Evolutionary conservation across 805 yeast species (phyloP), one percentile per base, ranked within the genome.

Genomic region (Candida cerambycidarum): DNA sequence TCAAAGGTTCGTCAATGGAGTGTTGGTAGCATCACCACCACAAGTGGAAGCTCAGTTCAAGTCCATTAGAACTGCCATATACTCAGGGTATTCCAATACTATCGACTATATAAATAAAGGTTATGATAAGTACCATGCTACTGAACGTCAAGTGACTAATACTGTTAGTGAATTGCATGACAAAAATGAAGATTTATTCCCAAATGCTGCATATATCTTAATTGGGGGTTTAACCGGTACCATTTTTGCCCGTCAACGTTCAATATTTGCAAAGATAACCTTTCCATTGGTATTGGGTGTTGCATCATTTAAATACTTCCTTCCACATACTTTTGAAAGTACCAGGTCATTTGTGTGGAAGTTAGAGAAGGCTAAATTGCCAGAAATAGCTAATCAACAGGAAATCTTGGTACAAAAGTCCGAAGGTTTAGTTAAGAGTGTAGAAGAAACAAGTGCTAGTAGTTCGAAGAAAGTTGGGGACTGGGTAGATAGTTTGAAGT

Each of bases 181-280:
- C 46, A 78, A 69, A 52, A 63, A 72, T 32, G 96, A 89, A 65
- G 85, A 80, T 38, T 62, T 87, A 39, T 70, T 85, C 38, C 93
- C 96, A 11, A 84, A 83, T 48, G 63, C 81, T 3, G 62, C 86
- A 23, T 89, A 86, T 58, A 71, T 89, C 30, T 57, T 80, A 8
- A 76, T 87, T 21, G 89, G 88, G 11, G 74, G 80, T 2, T 69
- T 89, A 42, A 66, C 88, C 6, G 96, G 96, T 29, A 76, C 84
- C 35, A 82, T 88, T 40, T 53, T 82, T 38, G 79, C 93, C 1
- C 84, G 95, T 55, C 79, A 82, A 53, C 73, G 85, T 44, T 79
- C 79, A 43, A 50, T 82, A 16, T 40, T 82, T 2, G 56, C 84
- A 10, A 79, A 82, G 54, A 68, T 73, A 3, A 47, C 75, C 0